Evolutionary conservation across 163 green algal species (phyloP).

Genomic region (Scenedesmus sp.): DNA sequence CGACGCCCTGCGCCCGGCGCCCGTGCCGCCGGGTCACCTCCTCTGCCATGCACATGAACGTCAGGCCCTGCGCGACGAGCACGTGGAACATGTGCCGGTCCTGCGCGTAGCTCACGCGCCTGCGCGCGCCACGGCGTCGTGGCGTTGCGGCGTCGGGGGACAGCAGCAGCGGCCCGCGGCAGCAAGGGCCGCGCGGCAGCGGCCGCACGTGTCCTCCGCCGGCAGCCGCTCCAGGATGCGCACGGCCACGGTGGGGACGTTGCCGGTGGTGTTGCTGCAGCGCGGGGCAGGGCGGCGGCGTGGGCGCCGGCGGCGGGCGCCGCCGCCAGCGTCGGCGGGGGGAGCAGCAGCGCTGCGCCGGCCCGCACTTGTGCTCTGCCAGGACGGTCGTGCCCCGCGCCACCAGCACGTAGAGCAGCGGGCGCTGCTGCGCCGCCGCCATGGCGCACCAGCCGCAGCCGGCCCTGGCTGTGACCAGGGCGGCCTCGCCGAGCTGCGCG

Average conservation of each 20-base stretch:
- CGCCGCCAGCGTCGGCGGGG: background rate
- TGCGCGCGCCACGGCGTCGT: slow-evolving; percentile 47
- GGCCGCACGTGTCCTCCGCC: slow-evolving; percentile 64
- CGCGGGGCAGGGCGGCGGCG: no score
- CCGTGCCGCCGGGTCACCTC: no score
- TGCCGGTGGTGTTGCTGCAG: slow-evolving; percentile 71
- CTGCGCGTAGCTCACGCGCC: slow-evolving; percentile 73
- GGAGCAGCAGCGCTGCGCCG: background rate
- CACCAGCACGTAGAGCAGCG: slow-evolving; percentile 79
- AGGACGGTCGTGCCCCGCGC: slow-evolving; percentile 78
- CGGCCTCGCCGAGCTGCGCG: no score
- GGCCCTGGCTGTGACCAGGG: no score
- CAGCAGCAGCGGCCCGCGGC: background rate
- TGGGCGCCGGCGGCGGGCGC: background rate
- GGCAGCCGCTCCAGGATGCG: slow-evolving; percentile 86
- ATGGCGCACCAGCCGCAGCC: no score
- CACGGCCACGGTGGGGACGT: slow-evolving; percentile 78
- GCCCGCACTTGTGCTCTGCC: slow-evolving; percentile 71
- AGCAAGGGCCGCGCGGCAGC: background rate
- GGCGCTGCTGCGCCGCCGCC: no score
- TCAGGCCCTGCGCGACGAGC: slow-evolving; percentile 77
- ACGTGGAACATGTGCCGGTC: slow-evolving; percentile 93
- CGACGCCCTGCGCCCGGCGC: no score
- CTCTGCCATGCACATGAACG: slow-evolving; percentile 90
- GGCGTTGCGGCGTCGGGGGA: background rate